These are phyloP conservation scores for Cyclospora cayetanensis DNA, from an alignment of 169 alveolate genomes.

Conservation along the genomic window DNA sequence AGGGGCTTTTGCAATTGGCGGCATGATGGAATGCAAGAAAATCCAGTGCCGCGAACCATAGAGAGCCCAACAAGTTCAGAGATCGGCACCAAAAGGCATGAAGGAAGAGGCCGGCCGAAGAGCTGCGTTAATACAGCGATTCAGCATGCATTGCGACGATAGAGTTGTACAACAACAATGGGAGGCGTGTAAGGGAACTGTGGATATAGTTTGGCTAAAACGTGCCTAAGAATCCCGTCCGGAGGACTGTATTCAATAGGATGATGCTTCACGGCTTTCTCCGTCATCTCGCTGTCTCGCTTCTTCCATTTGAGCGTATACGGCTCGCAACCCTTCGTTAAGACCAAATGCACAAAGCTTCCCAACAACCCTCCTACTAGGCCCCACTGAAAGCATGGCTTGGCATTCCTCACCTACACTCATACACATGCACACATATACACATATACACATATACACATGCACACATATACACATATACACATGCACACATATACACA, in stretches of 20 bases:
- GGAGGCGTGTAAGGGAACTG: not conserved
- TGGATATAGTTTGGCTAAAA: too few species aligned
- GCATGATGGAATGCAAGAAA: too few species aligned
- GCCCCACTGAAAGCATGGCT: conserved; percentile 54
- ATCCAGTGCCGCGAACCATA: too few species aligned
- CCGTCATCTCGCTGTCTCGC: conserved; percentile 81
- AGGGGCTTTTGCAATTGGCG: too few species aligned
- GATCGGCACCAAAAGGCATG: not conserved
- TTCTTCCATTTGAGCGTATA: conserved; percentile 77
- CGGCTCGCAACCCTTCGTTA: conserved; percentile 83
- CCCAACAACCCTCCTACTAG: conserved; percentile 37
- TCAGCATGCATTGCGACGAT: not conserved
- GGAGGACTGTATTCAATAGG: conserved; percentile 85
- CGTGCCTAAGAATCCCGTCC: conserved; percentile 80
- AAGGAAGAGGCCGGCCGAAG: not conserved
- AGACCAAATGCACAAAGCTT: conserved; percentile 5
- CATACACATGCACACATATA: not conserved
- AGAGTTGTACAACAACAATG: not conserved
- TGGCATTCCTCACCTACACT: conserved; percentile 26
- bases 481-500: not conserved
- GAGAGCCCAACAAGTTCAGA: not conserved
- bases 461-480: not conserved
- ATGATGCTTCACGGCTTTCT: conserved; percentile 72
- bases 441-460: not conserved
- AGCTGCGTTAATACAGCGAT: too few species aligned